Percentiles rank a stretch among this genome's conserved stretches.
These are phyloP conservation scores for Dactylellina drechsleri DNA, from an alignment of 2,329 filamentous ascomycete species.

Conservation along the genomic window DNA sequence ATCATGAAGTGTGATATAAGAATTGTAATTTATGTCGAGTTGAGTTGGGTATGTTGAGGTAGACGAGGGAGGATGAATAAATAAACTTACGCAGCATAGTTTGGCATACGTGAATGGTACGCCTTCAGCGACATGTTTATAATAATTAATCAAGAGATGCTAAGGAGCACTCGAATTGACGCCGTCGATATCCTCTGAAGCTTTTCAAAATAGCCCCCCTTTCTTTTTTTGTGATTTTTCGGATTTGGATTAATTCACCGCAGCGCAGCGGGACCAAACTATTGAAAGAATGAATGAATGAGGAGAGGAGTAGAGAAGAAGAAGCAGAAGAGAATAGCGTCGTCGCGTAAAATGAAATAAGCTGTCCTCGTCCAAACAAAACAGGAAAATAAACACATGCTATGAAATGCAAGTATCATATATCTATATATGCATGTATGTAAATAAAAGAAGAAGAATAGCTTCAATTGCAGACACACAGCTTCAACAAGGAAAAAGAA, in stretches of 20 bases:
- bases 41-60: neutral
- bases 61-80: neutral
- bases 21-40: neutral
- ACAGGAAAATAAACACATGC: neutral
- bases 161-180: conserved; percentile 12
- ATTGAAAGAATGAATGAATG: conserved; percentile 26
- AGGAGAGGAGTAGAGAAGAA: conserved; percentile 1
- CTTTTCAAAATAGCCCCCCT: too few relatives aligned
- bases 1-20: neutral
- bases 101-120: conserved; percentile 49
- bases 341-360: neutral
- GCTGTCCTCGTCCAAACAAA: too few relatives aligned
- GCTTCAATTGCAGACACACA: neutral
- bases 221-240: too few relatives aligned
- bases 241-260: conserved; percentile 17
- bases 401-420: neutral
- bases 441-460: conserved; percentile 10
- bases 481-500: too few relatives aligned
- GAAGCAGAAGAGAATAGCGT: neutral
- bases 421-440: neutral
- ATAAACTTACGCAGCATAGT: conserved; percentile 42
- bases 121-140: conserved; percentile 43
- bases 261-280: conserved; percentile 5
- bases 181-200: too few relatives aligned
- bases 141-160: conserved; percentile 11